These are phyloP conservation scores for Camelina hispida DNA, from an alignment of 345 rosid species.

Conservation along the genomic window DNA sequence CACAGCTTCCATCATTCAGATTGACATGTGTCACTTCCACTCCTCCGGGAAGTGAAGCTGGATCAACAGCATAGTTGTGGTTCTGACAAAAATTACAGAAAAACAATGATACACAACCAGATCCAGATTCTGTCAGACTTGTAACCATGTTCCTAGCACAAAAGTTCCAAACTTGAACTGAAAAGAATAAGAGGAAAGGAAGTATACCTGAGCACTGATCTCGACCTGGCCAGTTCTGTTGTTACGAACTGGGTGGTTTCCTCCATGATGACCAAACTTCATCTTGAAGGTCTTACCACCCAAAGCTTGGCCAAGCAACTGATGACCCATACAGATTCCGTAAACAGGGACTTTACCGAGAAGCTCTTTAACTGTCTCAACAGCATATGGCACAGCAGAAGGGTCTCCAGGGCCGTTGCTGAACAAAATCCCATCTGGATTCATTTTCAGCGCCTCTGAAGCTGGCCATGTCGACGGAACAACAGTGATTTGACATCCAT, in stretches of 20 bases:
- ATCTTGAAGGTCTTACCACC: constrained; percentile 96
- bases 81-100: constrained; percentile 53
- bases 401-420: constrained; percentile 99
- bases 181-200: background rate
- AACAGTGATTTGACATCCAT: constrained; percentile 85
- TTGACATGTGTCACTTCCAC: constrained; percentile 91
- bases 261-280: constrained; percentile 99
- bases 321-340: constrained; percentile 99
- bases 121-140: constrained; percentile 16
- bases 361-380: constrained; percentile 77
- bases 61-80: constrained; percentile 97
- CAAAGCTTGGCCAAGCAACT: constrained; percentile 92
- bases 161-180: constrained; percentile 9
- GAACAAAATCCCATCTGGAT: constrained; percentile 94
- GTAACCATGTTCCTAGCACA: constrained; percentile 20
- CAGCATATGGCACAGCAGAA: constrained; percentile 96
- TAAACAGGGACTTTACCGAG: constrained; percentile 90
- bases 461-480: constrained; percentile 96
- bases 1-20: constrained; percentile 97
- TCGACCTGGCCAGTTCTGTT: constrained; percentile 72
- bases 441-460: constrained; percentile 74
- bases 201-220: constrained; percentile 88
- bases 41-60: constrained; percentile 81
- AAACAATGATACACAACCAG: background rate
- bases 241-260: constrained; percentile 90